Percentiles rank a stretch among this genome's conserved stretches.
phyloP scores from a whole-genome alignment of 208 protist genomes.

The Giardia duodenalis region DNA sequence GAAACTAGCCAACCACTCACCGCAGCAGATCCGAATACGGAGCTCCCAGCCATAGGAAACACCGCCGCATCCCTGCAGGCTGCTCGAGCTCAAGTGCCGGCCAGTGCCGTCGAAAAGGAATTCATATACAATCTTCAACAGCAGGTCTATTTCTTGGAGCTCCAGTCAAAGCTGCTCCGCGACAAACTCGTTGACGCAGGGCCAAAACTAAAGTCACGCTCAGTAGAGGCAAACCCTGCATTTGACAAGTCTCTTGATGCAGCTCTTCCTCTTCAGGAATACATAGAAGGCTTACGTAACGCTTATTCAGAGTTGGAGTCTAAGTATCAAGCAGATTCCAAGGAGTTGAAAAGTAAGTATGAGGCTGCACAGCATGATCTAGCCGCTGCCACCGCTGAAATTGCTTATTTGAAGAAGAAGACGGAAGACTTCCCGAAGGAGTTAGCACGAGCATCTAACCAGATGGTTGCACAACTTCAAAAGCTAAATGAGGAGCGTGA shows the following conservation, averaged over 20 bases:
- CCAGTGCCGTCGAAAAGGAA: conserved; percentile 25
- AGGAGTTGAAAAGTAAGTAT: not conserved
- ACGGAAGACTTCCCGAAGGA: not conserved
- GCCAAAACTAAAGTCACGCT: not conserved
- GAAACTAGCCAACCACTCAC: not conserved
- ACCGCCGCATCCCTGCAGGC: no score
- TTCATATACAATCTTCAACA: conserved; percentile 34
- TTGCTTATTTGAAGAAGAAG: not conserved
- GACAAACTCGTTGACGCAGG: conserved; percentile 32
- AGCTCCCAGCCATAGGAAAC: not conserved
- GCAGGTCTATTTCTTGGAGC: conserved; percentile 32
- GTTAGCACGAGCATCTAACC: not conserved
- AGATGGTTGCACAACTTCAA: not conserved
- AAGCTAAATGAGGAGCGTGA: not conserved
- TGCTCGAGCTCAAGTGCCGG: not conserved
- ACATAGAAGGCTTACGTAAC: not conserved
- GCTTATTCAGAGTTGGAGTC: not conserved
- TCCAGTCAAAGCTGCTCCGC: conserved; percentile 11
- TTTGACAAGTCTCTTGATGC: conserved; percentile 36
- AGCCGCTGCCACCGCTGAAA: not conserved
- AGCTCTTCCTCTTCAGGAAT: conserved; percentile 33
- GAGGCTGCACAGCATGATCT: not conserved
- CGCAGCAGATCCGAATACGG: not conserved
- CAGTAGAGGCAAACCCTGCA: conserved; percentile 24
- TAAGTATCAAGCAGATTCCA: not conserved